Evolutionary conservation across 2,329 filamentous ascomycete genomes (phyloP).

Genomic region (Fusarium beomiforme): DNA sequence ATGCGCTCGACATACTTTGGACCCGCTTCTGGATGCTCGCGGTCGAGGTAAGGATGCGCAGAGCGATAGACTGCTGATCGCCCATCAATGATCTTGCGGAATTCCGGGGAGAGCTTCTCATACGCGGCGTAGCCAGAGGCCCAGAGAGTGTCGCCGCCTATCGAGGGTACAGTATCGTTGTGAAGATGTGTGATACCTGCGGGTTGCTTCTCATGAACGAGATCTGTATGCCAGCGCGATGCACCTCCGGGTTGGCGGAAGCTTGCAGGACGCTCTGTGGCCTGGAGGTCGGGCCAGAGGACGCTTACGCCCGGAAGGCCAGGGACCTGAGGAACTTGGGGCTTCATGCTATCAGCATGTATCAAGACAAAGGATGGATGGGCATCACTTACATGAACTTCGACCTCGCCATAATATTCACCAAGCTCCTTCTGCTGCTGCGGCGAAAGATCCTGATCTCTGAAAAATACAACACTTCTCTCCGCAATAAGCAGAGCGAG

Average conservation of each 20-base stretch:
- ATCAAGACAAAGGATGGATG: accelerated
- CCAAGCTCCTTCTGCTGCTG: slow-evolving; percentile 72
- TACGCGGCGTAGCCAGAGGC: slow-evolving; percentile 76
- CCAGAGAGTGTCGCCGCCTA: slow-evolving; percentile 79
- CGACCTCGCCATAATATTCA: slow-evolving; percentile 71
- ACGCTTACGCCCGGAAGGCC: slow-evolving; percentile 72
- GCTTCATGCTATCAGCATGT: slow-evolving; percentile 52
- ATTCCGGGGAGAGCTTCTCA: slow-evolving; percentile 76
- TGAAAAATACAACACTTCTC: slow-evolving; percentile 72
- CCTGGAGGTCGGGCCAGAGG: slow-evolving; percentile 75
- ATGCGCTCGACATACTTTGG: slow-evolving; percentile 73
- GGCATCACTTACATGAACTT: slow-evolving; percentile 68
- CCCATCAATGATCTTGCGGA: slow-evolving; percentile 77
- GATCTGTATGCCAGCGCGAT: slow-evolving; percentile 75
- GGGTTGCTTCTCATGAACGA: slow-evolving; percentile 76
- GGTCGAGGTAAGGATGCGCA: slow-evolving; percentile 74
- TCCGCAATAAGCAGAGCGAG: slow-evolving; percentile 71
- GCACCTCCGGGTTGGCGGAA: slow-evolving; percentile 76
- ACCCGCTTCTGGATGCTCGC: slow-evolving; percentile 67
- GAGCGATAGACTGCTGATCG: slow-evolving; percentile 71
- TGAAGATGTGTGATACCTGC: slow-evolving; percentile 77
- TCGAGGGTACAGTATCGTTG: slow-evolving; percentile 71
- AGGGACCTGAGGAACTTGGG: slow-evolving; percentile 76
- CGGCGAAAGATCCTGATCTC: slow-evolving; percentile 69
- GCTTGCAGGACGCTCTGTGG: slow-evolving; percentile 66